phyloP scores from a whole-genome alignment of 768 basidiomycete species.

The Tylopilus balloui region DNA sequence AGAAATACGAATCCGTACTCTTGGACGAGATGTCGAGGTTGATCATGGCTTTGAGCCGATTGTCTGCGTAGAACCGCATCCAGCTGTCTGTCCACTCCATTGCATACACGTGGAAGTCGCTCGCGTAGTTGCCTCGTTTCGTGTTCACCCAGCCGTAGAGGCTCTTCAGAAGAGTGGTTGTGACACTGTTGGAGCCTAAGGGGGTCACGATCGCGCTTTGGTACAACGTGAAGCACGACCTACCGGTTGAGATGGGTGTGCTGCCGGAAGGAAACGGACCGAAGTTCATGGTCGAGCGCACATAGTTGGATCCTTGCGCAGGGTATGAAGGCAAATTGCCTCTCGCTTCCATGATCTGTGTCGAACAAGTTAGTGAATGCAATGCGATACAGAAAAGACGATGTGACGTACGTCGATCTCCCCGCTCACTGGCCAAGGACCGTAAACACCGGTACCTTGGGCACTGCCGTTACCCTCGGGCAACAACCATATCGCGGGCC shows the following conservation, averaged over 20 bases:
- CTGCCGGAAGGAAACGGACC: constrained; percentile 44
- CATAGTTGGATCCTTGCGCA: constrained; percentile 43
- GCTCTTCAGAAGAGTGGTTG: constrained; percentile 28
- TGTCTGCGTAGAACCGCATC: constrained; percentile 53
- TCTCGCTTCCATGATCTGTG: constrained; percentile 50
- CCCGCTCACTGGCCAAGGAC: constrained; percentile 49
- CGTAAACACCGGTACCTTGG: constrained; percentile 24
- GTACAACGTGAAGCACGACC: background rate
- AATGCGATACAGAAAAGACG: background rate
- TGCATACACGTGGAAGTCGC: constrained; percentile 50
- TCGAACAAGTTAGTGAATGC: background rate
- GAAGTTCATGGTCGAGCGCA: constrained; percentile 62
- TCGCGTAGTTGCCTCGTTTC: constrained; percentile 43
- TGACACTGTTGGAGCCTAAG: constrained; percentile 9
- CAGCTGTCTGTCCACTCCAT: constrained; percentile 58
- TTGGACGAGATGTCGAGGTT: constrained; percentile 43
- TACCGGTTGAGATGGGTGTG: constrained; percentile 31
- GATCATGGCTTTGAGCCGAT: constrained; percentile 47
- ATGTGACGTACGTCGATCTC: constrained; percentile 50
- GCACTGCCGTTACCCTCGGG: constrained; percentile 20
- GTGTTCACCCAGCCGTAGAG: constrained; percentile 36
- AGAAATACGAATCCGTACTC: constrained; percentile 46
- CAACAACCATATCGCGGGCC: constrained; percentile 34
- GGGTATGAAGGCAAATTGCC: constrained; percentile 43
- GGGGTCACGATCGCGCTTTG: background rate